Conservation (phyloP, 495 filamentous ascomycete genomes). For the Polyplosphaeria fusca region DNA sequence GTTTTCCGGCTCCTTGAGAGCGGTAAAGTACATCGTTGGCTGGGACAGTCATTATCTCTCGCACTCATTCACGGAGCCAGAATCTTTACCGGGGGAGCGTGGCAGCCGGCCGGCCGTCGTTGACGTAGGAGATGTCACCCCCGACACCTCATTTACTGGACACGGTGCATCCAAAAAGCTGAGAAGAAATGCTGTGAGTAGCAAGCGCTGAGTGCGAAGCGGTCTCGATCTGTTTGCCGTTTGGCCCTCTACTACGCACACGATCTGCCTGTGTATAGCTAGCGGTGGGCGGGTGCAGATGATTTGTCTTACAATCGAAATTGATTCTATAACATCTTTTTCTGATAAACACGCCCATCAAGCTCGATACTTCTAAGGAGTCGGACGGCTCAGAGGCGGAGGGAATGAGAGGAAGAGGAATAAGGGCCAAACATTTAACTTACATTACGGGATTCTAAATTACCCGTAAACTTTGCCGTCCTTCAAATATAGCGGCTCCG, state of each 20-base stretch:
- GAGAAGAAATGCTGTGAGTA: constrained; percentile 12
- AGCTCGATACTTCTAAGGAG: constrained; percentile 12
- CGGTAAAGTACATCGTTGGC: no score
- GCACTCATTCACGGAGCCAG: constrained; percentile 5
- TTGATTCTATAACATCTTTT: constrained; percentile 3
- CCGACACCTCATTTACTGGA: constrained; percentile 14
- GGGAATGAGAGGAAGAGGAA: no score
- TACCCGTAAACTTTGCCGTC: no score
- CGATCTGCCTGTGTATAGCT: constrained; percentile 16
- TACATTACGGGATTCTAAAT: no score
- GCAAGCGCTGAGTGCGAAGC: constrained; percentile 9
- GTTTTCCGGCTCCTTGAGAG: no score
- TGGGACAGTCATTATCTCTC: constrained; percentile 8
- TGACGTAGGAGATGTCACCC: constrained; percentile 12
- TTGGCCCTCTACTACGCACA: constrained; percentile 14
- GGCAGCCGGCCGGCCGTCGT: constrained; percentile 5
- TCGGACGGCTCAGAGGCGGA: no score
- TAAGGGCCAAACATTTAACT: no score
- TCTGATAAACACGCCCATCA: constrained; percentile 7
- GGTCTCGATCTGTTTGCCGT: constrained; percentile 13
- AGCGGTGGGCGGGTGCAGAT: constrained; percentile 5
- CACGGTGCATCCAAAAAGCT: constrained; percentile 12
- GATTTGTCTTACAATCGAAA: constrained; percentile 4
- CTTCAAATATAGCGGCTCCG: no score
- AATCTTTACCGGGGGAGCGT: constrained; percentile 13